Base-by-base conservation (phyloP, 805 yeast species). In the Myxozyma vanderwaltii region DNA sequence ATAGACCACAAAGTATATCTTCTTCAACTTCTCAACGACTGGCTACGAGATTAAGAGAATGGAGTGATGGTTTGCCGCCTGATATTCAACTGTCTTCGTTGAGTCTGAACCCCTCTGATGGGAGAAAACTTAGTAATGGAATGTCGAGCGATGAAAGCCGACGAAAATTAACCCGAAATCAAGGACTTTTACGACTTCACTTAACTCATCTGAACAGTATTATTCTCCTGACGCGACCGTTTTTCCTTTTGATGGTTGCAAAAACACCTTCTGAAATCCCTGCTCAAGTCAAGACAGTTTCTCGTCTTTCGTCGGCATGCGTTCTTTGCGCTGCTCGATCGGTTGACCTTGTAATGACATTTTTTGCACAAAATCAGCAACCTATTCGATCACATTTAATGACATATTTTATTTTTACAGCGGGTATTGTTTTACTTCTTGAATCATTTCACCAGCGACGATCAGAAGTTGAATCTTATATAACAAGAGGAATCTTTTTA, bases 161-260 rank as follows among this genome's bases (percentile, higher is more conserved):
- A 8, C 58, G 63, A 10, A 57, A 38, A 31, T 29, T 77, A 13
- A 75, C 59, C 35, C 63, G 56, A 27, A 63, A 63, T 39, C 66
- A 63, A 24, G 61, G 59, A 7, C 46, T 65, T 26, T 46, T 65
- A 17, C 60, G 67, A 12, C 58, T 65, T 12, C 68, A 65, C 40
- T 38, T 65, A 31, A 63, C 68, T 3, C 68, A 65, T 49, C 58
- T 65, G 35, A 65, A 65, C 64, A 55, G 65, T 38, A 63, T 65
- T 21, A 65, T 65, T 31, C 56, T 65, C 10, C 63, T 65, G 12
- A 63, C 68, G 12, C 64, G 68, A 2, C 68, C 68, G 6, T 65
- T 65, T 39, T 61, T 65, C 49, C 31, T 61, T 19, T 49, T 61
- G 7, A 61, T 61, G 65, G 60, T 61, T 12, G 65, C 65, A n/a